Conservation (phyloP, 306 rosid genomes). For the Prunus dulcis region DNA sequence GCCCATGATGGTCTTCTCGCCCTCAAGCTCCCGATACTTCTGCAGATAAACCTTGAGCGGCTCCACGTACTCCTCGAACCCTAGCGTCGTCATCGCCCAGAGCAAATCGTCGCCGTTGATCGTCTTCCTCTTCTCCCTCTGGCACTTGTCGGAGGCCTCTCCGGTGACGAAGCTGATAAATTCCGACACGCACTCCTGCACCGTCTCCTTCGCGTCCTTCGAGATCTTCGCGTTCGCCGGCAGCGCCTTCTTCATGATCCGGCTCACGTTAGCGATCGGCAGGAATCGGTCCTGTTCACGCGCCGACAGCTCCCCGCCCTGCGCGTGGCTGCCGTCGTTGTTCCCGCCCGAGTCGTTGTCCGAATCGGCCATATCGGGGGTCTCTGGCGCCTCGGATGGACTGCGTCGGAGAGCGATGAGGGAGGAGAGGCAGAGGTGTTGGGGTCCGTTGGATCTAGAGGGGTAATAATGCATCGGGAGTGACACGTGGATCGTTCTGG, state of each 20-base stretch:
- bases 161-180: constrained; percentile 68
- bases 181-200: constrained; percentile 67
- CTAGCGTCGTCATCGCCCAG: constrained; percentile 71
- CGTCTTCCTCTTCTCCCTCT: constrained; percentile 71
- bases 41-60: constrained; percentile 58
- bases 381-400: neutral
- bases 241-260: constrained; percentile 71
- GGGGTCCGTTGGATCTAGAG: constrained; percentile 47
- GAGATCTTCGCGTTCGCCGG: constrained; percentile 77
- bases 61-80: constrained; percentile 63
- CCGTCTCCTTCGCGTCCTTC: constrained; percentile 66
- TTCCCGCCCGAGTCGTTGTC: constrained; percentile 69
- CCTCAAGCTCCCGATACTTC: constrained; percentile 66
- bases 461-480: constrained; percentile 36
- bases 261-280: constrained; percentile 75
- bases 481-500: constrained; percentile 32
- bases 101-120: constrained; percentile 66
- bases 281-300: constrained; percentile 60
- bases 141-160: constrained; percentile 72
- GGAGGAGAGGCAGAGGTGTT: constrained; percentile 17
- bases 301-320: constrained; percentile 40
- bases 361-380: constrained; percentile 56
- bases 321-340: constrained; percentile 10
- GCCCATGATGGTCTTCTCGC: constrained; percentile 43
- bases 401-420: neutral